These are phyloP conservation scores for Thalassiosira gravida DNA, from an alignment of 352 stramenopile genomes.

Conservation along the genomic window DNA sequence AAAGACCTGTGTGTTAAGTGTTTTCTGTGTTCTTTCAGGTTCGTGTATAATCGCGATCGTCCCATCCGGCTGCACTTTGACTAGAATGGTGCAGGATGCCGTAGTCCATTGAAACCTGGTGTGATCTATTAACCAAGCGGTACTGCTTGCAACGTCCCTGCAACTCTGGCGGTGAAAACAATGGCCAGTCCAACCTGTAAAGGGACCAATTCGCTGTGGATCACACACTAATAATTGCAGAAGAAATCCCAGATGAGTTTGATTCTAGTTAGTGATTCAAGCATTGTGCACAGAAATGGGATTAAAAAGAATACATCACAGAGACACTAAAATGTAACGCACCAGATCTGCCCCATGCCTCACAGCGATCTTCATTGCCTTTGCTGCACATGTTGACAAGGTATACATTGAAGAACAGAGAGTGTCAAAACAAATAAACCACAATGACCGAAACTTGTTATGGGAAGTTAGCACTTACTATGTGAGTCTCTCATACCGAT, in stretches of 20 bases:
- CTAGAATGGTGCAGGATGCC: constrained; percentile 40
- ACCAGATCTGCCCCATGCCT: constrained; percentile 18
- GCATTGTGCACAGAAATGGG: not conserved
- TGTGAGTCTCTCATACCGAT: constrained; percentile 27
- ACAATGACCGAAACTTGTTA: not conserved
- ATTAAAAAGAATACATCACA: not conserved
- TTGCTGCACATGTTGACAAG: not conserved
- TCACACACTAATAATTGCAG: constrained; percentile 17
- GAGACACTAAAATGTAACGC: not conserved
- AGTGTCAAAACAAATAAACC: constrained; percentile 17
- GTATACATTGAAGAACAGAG: not conserved
- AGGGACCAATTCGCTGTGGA: constrained; percentile 24
- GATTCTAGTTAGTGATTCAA: not conserved
- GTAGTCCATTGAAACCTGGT: constrained; percentile 52
- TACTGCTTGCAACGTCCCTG: constrained; percentile 8
- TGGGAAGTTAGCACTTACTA: constrained; percentile 6
- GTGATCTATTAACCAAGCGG: not conserved
- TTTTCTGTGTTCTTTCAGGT: not conserved
- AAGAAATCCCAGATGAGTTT: not conserved
- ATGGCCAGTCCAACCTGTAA: constrained; percentile 19
- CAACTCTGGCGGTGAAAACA: constrained; percentile 42
- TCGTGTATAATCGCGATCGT: constrained; percentile 37
- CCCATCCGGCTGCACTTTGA: constrained; percentile 60
- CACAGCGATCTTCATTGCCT: constrained; percentile 19
- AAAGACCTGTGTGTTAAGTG: not conserved